Conservation (phyloP, 2,329 filamentous ascomycete species). For the Cladosporium halotolerans region DNA sequence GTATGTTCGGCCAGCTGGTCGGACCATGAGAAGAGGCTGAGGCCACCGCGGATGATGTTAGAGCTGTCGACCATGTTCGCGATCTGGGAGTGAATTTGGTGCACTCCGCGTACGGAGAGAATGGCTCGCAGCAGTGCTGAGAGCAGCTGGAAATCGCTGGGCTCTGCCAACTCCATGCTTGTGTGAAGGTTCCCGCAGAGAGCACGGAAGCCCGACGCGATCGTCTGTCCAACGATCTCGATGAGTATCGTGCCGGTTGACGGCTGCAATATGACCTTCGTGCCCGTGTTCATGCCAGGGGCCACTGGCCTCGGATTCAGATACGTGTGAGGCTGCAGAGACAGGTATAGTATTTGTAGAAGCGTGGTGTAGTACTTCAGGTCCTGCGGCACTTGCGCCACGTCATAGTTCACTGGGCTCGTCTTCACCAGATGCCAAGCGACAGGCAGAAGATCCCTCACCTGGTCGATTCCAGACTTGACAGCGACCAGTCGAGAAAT, state of each 20-base stretch:
- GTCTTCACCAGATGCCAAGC: conserved; percentile 56
- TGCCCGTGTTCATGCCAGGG: neutral
- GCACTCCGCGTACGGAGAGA: conserved; percentile 66
- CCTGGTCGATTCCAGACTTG: conserved; percentile 44
- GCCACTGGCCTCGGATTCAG: conserved; percentile 5
- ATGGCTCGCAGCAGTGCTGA: conserved; percentile 84
- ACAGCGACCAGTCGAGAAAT: conserved; percentile 67
- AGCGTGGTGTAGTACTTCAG: conserved; percentile 74
- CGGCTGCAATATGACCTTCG: conserved; percentile 13
- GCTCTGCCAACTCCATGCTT: conserved; percentile 37
- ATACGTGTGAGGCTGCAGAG: conserved; percentile 58
- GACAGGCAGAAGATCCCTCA: conserved; percentile 49
- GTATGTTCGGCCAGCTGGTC: conserved; percentile 68
- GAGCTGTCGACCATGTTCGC: conserved; percentile 49
- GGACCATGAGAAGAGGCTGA: conserved; percentile 88
- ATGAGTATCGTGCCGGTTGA: conserved; percentile 53
- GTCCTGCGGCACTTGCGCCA: conserved; percentile 50
- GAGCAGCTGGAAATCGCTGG: conserved; percentile 78
- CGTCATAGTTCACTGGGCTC: conserved; percentile 53
- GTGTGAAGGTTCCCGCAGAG: conserved; percentile 73
- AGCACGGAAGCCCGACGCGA: conserved; percentile 75
- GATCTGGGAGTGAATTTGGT: conserved; percentile 47
- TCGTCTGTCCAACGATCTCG: conserved; percentile 71
- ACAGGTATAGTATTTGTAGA: conserved; percentile 77
- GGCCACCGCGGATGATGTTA: conserved; percentile 71